Evolutionary conservation across 2,329 filamentous ascomycete genomes (phyloP), one percentile per base, ranked within the genome.

Genomic region (Leptosphaerulina australis): DNA sequence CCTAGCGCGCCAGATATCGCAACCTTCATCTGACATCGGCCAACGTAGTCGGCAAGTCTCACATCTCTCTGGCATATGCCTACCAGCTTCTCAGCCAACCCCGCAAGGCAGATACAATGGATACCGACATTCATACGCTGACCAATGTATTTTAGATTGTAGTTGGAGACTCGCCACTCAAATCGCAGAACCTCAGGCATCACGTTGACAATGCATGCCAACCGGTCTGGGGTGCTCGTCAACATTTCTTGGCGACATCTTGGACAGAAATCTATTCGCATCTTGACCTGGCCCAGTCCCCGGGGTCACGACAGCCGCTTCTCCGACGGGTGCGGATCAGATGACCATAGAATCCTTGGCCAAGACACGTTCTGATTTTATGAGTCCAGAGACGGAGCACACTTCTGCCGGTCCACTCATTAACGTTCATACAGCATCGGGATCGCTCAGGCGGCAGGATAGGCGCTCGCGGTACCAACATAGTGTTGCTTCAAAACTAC

Each of bases 1-100:
- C 45, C 37, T 49, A 49, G 45, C 45, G 46, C 33, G 21, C 12
- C 22, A 31, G 14, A 36, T 31, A 24, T 41, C 41, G 24, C 45
- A 30, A 28, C 45, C 24, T 41, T 37, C 10, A 33, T 43, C 31
- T 49, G 45, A 37, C 45, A 37, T 49, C 38, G 45, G 45, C 45
- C 31, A 33, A 43, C 31, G 20, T 22, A n/a, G 38, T 30, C 33
- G 30, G 25, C 37, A 34, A 28, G 35, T 21, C 34, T 28, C 21
- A 34, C 20, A 29, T 28, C 22, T 12, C n/a, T 31, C 31, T 21
- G 24, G 20, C 33, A 9, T n/a, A 24, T 37, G 15, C 20, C 34
- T 43, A 9, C 21, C n/a, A n/a, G n/a, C n/a, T n/a, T n/a, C n/a
- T n/a, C n/a, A n/a, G n/a, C n/a, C n/a, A n/a, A n/a, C n/a, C n/a